Evolutionary conservation across 495 filamentous ascomycete genomes (phyloP), one percentile per base, ranked within the genome.

Genomic region (Hypoxylon fuscum): DNA sequence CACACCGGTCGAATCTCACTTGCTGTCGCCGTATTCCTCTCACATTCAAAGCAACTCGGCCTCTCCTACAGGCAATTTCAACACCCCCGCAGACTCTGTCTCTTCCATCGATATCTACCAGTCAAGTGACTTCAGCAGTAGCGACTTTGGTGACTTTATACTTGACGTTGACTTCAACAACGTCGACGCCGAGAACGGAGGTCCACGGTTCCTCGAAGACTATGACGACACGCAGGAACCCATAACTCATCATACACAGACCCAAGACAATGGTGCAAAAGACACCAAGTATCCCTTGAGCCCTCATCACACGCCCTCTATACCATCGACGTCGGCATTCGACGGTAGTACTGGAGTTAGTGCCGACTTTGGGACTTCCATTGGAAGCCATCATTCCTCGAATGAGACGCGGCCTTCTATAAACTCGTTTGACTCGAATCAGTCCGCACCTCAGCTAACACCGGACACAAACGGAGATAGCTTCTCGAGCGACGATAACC

Each of bases 401-500:
- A 25, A 37, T 18, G 48, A 68, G 54, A 32, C 56, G 65, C 47
- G 71, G 34, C 66, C 71, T 5, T 64, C 57, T 18, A 55, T 66
- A 37, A 42, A 70, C n/a, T 76, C 69, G 15, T 17, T 66, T 10
- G 57, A 65, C 17, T 70, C 59, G 46, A 72, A 54, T 46, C 73
- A 68, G 27, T 44, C 70, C 9, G 59, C 51, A 10, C 59, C 68
- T 50, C 76, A 79, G 60, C 59, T 79, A 34, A 84, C 82, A n/a
- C 81, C 80, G 1, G 73, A 77, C 40, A 78, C 75, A 12, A 80
- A 75, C 61, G 76, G 72, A 31, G 82, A 72, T 40, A 77, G 75
- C 31, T 72, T 74, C 23, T 79, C 80, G 11, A 82, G 79, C 60
- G 80, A 80, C 52, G 77, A 80, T 60, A 77, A 73, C 21, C 54